Evolutionary conservation across 768 basidiomycete species (phyloP).

Genomic region (Lentinula aciculospora): DNA sequence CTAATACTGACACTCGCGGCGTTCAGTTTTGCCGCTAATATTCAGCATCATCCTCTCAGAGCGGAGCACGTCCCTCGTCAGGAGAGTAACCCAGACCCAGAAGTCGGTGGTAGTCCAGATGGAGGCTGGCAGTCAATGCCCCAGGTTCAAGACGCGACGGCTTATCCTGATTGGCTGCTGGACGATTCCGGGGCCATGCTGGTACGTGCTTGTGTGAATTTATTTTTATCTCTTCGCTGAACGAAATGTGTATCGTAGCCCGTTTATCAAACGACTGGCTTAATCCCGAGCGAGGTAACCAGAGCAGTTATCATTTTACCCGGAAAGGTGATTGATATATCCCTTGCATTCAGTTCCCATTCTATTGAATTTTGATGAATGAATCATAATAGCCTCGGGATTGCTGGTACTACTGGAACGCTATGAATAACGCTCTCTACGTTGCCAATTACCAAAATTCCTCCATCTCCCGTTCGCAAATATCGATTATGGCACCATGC

Average conservation of each 20-base stretch:
- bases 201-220: not conserved
- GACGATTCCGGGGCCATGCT: conserved; percentile 1
- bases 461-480: not conserved
- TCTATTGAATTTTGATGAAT: not conserved
- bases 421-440: conserved; percentile 7
- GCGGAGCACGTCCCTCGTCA: not conserved
- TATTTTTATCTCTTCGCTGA: too few species aligned
- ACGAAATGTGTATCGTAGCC: not conserved
- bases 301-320: conserved; percentile 8
- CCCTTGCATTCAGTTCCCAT: too few species aligned
- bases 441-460: not conserved
- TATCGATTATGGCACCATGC: conserved; percentile 10
- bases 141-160: conserved; percentile 2
- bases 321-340: not conserved
- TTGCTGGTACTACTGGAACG: conserved; percentile 10
- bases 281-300: conserved; percentile 4
- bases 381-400: conserved; percentile 8
- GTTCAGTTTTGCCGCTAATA: not conserved
- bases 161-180: conserved; percentile 6
- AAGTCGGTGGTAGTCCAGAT: conserved; percentile 3
- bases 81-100: conserved; percentile 3
- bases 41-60: not conserved
- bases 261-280: conserved; percentile 8
- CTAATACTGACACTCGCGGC: not conserved
- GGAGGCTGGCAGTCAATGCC: conserved; percentile 7